Percentiles rank a stretch among this genome's conserved stretches.
These are phyloP conservation scores for Hypoxylon fragiforme DNA, from an alignment of 495 filamentous ascomycete genomes.

Conservation along the genomic window DNA sequence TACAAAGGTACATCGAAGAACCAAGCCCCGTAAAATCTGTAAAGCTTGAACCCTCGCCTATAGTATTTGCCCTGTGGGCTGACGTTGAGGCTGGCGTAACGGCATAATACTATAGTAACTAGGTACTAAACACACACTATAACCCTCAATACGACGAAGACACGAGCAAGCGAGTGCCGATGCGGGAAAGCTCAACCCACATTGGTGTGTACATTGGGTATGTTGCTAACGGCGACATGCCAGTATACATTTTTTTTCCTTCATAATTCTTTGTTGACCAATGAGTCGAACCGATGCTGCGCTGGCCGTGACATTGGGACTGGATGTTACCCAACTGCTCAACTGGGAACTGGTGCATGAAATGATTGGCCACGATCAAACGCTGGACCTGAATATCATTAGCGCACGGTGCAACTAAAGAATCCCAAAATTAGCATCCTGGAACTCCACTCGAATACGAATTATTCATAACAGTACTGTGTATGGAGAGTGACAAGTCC, in stretches of 20 bases:
- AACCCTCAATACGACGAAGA: slow-evolving; percentile 30
- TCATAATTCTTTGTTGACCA: slow-evolving; percentile 14
- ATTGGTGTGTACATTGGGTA: slow-evolving; percentile 31
- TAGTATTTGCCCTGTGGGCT: slow-evolving; percentile 26
- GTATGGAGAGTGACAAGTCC: no score
- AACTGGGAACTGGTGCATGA: slow-evolving; percentile 8
- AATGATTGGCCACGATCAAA: slow-evolving; percentile 22
- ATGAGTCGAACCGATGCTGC: slow-evolving; percentile 13
- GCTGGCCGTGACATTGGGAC: slow-evolving; percentile 15
- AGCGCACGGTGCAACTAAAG: slow-evolving; percentile 16
- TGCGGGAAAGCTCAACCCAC: slow-evolving; percentile 9
- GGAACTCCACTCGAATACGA: slow-evolving; percentile 33
- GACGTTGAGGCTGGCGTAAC: slow-evolving; percentile 34
- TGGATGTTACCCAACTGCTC: slow-evolving; percentile 23
- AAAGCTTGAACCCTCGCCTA: slow-evolving; percentile 25
- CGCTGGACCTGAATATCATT: slow-evolving; percentile 11
- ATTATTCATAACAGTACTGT: slow-evolving; percentile 3
- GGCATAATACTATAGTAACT: no score
- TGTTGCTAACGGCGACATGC: slow-evolving; percentile 8
- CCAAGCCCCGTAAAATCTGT: slow-evolving; percentile 21
- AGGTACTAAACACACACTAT: background rate
- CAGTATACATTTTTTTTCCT: slow-evolving; percentile 2
- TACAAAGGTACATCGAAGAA: slow-evolving; percentile 17
- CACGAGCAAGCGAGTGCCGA: slow-evolving; percentile 22
- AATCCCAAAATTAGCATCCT: slow-evolving; percentile 29